These are phyloP conservation scores for Lippia alba DNA, from an alignment of 305 asterid genomes.

Conservation along the genomic window DNA sequence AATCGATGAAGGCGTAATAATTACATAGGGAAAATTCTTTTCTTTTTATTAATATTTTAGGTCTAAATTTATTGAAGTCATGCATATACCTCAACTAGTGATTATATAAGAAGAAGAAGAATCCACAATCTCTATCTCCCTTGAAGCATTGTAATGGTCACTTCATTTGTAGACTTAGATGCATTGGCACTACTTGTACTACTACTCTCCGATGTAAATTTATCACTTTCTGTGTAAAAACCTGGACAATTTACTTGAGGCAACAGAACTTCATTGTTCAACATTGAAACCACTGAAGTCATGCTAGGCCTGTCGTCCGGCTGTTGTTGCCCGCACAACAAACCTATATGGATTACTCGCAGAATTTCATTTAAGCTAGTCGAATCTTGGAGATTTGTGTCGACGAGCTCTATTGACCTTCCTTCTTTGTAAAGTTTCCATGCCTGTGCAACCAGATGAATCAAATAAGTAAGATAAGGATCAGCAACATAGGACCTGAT, in stretches of 20 bases:
- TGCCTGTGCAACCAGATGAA: constrained; percentile 14
- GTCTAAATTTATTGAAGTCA: too few species aligned
- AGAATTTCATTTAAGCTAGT: constrained; percentile 28
- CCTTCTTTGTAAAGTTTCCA: background rate
- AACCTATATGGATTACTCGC: constrained; percentile 45
- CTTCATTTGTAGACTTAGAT: constrained; percentile 28
- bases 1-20: too few species aligned
- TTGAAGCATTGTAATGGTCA: constrained; percentile 38
- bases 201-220: background rate
- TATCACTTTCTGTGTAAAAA: constrained; percentile 41
- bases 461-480: too few species aligned
- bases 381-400: constrained; percentile 25
- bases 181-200: constrained; percentile 25
- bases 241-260: constrained; percentile 47
- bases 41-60: too few species aligned
- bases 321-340: constrained; percentile 50
- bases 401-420: background rate
- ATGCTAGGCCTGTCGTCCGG: constrained; percentile 52
- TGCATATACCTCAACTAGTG: too few species aligned
- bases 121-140: constrained; percentile 38
- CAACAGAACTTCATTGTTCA: too few species aligned
- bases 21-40: too few species aligned
- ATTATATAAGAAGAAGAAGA: too few species aligned
- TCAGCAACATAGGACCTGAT: too few species aligned
- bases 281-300: constrained; percentile 49